Base-by-base conservation (phyloP, 1,284 basidiomycete species). In the Boletus smithii region DNA sequence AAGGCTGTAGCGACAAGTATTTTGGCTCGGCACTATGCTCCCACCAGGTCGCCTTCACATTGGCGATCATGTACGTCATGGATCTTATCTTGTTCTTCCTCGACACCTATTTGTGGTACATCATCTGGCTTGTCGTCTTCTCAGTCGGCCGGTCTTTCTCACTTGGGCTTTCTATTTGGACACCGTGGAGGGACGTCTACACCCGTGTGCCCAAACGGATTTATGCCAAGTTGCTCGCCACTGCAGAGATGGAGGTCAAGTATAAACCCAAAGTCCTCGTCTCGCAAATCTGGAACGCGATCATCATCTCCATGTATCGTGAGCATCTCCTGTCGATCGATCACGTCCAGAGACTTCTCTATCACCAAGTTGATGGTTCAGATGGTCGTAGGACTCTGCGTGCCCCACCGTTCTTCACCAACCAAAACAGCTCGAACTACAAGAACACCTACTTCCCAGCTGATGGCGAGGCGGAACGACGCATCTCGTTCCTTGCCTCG, bases 191-290 rank as follows among this genome's bases (percentile, higher is more conserved):
- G 67, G 93, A 95, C 62, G 91, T 97, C 46, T 97, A 85, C 66
- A 92, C 91, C n/a, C 80, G 94, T 46, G 74, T 97, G 65, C 94
- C 94, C 9, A 97, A 97, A 75, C 79, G 94, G 41, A 95, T 97
- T 54, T 97, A 95, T 69, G 92, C 94, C 53, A 97, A 97, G 73
- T 72, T 97, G 23, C 74, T 97, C 35, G 91, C 94, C 8, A 97
- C 94, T 0, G 81, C 77, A 5, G 92, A 95, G 60, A 97, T 97
- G 93, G 93, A 95, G 65, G 84, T 95, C 67, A 95, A 95, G 69
- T 97, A 97, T 73, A 97, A 97, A 72, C 94, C 94, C 48, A 97
- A 97, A 78, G 94, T 97, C 42, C 80, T 97, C 27, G 94, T 97
- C 24, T 97, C 93, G 14, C 94, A 97, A 73, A 87, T 97, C 40